phyloP scores from a whole-genome alignment of 352 stramenopile species.

The Globisporangium parvum region DNA sequence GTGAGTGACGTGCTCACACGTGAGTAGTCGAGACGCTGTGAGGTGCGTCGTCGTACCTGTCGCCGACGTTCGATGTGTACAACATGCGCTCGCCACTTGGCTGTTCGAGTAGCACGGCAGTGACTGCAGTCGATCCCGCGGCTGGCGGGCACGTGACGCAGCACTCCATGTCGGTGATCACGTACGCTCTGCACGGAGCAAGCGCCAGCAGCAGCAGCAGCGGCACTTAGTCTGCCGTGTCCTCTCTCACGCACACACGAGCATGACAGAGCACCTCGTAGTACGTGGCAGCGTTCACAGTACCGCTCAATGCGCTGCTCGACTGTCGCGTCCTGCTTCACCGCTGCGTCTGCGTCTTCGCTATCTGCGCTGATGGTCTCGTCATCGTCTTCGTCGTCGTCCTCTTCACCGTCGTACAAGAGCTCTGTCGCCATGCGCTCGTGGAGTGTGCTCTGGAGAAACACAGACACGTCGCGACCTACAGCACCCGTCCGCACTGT shows the following conservation, averaged over 20 bases:
- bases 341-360: not conserved
- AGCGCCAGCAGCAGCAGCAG: too few species aligned
- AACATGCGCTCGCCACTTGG: conserved; percentile 25
- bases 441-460: conserved; percentile 59
- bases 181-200: too few species aligned
- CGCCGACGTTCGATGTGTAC: conserved; percentile 65
- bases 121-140: conserved; percentile 57
- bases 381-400: not conserved
- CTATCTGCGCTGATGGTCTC: not conserved
- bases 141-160: conserved; percentile 40
- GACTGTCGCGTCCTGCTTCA: conserved; percentile 25
- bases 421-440: conserved; percentile 56
- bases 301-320: conserved; percentile 61
- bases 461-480: conserved; percentile 67
- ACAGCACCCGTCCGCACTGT: not conserved
- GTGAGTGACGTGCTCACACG: not conserved
- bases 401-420: conserved; percentile 12
- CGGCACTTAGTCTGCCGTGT: not conserved
- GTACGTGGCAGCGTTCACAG: not conserved
- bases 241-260: not conserved
- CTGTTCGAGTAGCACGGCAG: conserved; percentile 43
- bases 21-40: not conserved
- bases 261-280: not conserved
- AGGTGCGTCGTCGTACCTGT: conserved; percentile 40
- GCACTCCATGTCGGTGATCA: conserved; percentile 78